Evolutionary conservation across 23 red algal species (phyloP), one percentile per base, ranked within the genome.

Genomic region (Cyanidioschyzon merolae): DNA sequence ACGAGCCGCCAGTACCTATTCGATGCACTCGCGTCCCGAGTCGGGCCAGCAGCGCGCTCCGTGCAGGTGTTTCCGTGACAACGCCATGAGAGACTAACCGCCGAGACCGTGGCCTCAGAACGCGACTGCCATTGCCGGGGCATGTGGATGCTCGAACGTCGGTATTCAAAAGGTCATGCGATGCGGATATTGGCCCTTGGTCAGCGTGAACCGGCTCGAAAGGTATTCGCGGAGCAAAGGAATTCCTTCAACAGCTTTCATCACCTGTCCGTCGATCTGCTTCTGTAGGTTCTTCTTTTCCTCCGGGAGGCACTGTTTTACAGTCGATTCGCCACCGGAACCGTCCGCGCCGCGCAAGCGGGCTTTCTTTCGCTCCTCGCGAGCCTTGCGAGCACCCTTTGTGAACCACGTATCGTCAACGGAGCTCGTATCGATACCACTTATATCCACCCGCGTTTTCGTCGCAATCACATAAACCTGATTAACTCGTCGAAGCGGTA

Each of bases 381-480:
- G 63, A 25, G 21, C n/a, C 32, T 71, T 71, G 16, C 7, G 2
- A 3, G 63, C 63, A 35, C 63, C 63, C 12, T 25, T 35, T 7
- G 63, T 71, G 80, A 96, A 96, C 74, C 87, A 96, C 1, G 76
- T 76, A 75, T 91, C 92, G 76, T 96, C 87, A 80, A 91, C 83
- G 68, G 89, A 75, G 45, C 54, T 74, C 1, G 88, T 50, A 68
- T 87, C 83, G 12, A 96, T 68, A 0, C 54, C 80, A 18, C 79
- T 85, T 0, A 96, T 67, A 57, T 96, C 92, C 1, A 96, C 68
- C 34, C 39, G 76, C 30, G 92, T 87, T 12, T 41, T 86, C 25
- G 83, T 90, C 15, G 84, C 92, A 63, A 96, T 96, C 7, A 96
- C 92, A 68, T 90, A 96, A 2, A 79, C 82, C 34, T 87, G 92